These are phyloP conservation scores for Iris pallida DNA, from an alignment of 116 monocot species.

Conservation along the genomic window DNA sequence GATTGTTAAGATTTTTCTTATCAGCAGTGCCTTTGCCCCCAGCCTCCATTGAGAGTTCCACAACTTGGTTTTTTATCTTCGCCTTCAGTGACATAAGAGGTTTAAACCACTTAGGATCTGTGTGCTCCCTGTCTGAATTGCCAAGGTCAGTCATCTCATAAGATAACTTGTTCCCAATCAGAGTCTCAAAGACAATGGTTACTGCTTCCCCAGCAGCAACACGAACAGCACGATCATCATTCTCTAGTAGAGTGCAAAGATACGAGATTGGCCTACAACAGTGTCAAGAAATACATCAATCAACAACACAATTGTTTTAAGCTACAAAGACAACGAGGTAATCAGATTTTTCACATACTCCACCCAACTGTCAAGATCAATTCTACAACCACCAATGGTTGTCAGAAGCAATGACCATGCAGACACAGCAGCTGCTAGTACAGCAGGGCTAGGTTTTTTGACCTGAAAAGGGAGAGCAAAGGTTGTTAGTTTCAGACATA, in stretches of 20 bases:
- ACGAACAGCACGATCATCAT: conserved; percentile 74
- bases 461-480: not conserved
- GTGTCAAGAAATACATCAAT: conserved; percentile 2
- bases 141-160: conserved; percentile 27
- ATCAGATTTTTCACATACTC: conserved; percentile 37
- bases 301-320: not conserved
- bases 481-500: not conserved
- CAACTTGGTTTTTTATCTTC: conserved; percentile 55
- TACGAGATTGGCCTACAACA: conserved; percentile 51
- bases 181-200: conserved; percentile 68
- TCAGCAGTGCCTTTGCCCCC: conserved; percentile 77
- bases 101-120: conserved; percentile 33
- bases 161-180: conserved; percentile 35
- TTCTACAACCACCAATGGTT: conserved; percentile 50
- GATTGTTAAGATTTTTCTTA: conserved; percentile 72
- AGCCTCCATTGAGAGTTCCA: conserved; percentile 62
- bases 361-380: conserved; percentile 56
- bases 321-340: not conserved
- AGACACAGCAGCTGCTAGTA: conserved; percentile 55
- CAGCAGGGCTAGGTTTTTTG: conserved; percentile 36
- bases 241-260: conserved; percentile 63
- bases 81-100: conserved; percentile 53
- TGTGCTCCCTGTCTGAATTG: conserved; percentile 17
- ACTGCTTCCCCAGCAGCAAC: conserved; percentile 98
- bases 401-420: conserved; percentile 76